Evolutionary conservation across 352 stramenopile genomes (phyloP), one percentile per base, ranked within the genome.

Genomic region (Pythium biforme): DNA sequence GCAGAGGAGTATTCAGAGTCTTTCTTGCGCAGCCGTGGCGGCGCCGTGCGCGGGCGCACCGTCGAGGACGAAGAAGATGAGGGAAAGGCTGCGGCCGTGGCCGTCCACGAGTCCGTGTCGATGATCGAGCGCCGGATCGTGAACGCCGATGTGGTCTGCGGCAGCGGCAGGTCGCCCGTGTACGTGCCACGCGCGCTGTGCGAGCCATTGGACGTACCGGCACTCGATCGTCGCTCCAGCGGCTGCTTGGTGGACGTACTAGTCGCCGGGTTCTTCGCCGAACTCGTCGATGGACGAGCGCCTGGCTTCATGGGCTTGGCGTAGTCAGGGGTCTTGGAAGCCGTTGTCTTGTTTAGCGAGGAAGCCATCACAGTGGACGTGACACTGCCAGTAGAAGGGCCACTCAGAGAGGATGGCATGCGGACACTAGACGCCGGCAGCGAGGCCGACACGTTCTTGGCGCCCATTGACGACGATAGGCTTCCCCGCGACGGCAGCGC

Each of bases 1-100:
- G 43, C 22, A 8, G 47, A 37, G 26, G 54, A 41, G n/a, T 17
- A 4, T 4, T 67, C 64, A 0, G 52, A 46, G 26, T 71, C 64
- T 55, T 66, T 71, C 47, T 65, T 65, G 12, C 64, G 64, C 27
- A 71, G 54, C 4, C 64, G 51, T 15, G 64, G 64, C 26, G 64
- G 64, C 6, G 64, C 64, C 10, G 64, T 71, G 46, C 64, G 64
- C 19, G 64, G 64, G 14, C 63, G 55, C 1, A 25, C 29, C 20
- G 47, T 6, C 6, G 50, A 52, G 29, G 41, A 46, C 0, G 47
- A 11, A 10, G 47, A 29, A 9, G 20, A 40, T 1, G 55, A 47
- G 0, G 55, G 31, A n/a, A 41, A 55, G 12, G 33, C 17, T n/a
- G 34, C 34, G 34, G 33, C 22, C 6, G 39, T 26, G 31, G 34